Conservation (phyloP, 805 yeast genomes). For the Candida vartiovaarae region DNA sequence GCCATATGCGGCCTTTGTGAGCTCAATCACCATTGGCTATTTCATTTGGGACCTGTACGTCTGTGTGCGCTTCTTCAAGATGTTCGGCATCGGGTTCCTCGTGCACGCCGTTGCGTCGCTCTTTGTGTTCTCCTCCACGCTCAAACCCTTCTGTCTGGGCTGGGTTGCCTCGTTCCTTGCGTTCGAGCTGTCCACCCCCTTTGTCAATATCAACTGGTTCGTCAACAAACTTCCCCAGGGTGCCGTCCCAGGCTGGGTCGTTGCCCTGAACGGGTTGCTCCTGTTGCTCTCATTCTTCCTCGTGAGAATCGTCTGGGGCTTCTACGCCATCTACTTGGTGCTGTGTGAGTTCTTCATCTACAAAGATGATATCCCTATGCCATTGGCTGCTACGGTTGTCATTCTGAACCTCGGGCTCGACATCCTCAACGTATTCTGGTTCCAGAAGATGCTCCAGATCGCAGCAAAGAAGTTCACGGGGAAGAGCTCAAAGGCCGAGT, state of each 20-base stretch:
- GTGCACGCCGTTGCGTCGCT: constrained; percentile 81
- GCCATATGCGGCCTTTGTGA: constrained; percentile 69
- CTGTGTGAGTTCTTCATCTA: constrained; percentile 40
- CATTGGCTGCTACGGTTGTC: constrained; percentile 45
- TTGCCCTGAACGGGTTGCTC: constrained; percentile 62
- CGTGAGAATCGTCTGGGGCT: constrained; percentile 84
- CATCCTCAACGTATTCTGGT: constrained; percentile 76
- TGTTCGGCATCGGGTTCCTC: constrained; percentile 78
- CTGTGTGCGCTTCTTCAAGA: constrained; percentile 51
- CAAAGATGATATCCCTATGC: constrained; percentile 36
- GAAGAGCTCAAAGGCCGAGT: constrained; percentile 3
- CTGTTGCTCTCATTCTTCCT: constrained; percentile 65
- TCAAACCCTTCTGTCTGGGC: constrained; percentile 71
- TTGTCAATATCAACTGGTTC: constrained; percentile 92
- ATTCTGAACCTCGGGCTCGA: constrained; percentile 57
- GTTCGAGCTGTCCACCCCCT: constrained; percentile 89
- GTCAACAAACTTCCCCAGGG: constrained; percentile 70
- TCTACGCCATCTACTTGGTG: constrained; percentile 54
- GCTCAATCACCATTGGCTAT: constrained; percentile 74
- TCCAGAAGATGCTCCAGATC: constrained; percentile 71
- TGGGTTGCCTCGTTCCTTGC: constrained; percentile 77
- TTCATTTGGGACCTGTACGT: constrained; percentile 84
- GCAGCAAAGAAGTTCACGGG: constrained; percentile 47
- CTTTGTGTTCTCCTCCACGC: constrained; percentile 57
- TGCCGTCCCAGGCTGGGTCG: constrained; percentile 45